Evolutionary conservation across 2,329 filamentous ascomycete species (phyloP).

Genomic region (Fusarium sp.): DNA sequence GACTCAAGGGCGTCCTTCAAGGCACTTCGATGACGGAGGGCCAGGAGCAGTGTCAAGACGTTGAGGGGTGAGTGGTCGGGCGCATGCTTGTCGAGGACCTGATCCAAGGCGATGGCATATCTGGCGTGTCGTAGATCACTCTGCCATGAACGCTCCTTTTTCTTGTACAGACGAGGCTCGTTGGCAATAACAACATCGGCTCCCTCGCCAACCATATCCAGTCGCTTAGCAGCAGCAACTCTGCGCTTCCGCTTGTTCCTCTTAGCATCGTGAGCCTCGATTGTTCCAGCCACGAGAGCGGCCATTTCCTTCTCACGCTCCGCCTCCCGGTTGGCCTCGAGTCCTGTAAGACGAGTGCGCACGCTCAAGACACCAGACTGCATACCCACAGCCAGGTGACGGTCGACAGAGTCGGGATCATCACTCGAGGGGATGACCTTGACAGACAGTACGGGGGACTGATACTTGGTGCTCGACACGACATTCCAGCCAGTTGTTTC

Average conservation of each 20-base stretch:
- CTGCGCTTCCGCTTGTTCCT: constrained; percentile 75
- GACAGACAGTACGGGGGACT: constrained; percentile 88
- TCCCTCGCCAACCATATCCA: constrained; percentile 85
- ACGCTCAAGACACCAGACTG: constrained; percentile 92
- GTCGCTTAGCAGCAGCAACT: constrained; percentile 59
- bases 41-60: constrained; percentile 82
- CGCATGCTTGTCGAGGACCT: constrained; percentile 70
- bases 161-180: constrained; percentile 61
- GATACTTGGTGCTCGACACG: constrained; percentile 94
- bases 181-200: constrained; percentile 91
- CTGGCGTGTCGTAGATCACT: constrained; percentile 80
- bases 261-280: constrained; percentile 81
- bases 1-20: constrained; percentile 82
- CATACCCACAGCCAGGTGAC: constrained; percentile 95
- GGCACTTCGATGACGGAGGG: constrained; percentile 88
- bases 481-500: constrained; percentile 96
- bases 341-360: constrained; percentile 86
- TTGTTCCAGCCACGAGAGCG: constrained; percentile 79
- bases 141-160: constrained; percentile 83
- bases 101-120: constrained; percentile 83
- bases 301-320: constrained; percentile 88
- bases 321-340: constrained; percentile 80
- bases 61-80: constrained; percentile 69
- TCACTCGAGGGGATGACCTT: constrained; percentile 70
- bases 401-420: constrained; percentile 73